phyloP scores from a whole-genome alignment of 2,329 filamentous ascomycete genomes.

The Fusarium chaquense region DNA sequence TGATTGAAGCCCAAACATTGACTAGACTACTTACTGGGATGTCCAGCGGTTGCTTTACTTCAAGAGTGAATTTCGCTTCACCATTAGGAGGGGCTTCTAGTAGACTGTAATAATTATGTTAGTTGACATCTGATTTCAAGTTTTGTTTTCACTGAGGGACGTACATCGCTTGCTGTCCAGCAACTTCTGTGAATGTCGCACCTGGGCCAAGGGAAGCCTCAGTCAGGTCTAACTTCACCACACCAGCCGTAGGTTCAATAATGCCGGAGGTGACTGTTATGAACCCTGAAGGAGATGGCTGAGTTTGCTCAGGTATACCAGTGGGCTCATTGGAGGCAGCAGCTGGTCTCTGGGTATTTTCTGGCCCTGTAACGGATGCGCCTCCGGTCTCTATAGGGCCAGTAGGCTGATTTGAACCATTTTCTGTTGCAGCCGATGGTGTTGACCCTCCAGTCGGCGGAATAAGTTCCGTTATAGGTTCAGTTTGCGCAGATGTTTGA shows the following conservation, averaged over 20 bases:
- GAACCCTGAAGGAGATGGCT: background rate
- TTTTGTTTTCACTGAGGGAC: background rate
- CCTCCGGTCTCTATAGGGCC: background rate
- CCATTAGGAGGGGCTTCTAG: background rate
- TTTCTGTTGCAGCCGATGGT: background rate
- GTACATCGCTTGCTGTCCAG: background rate
- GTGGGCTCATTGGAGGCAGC: background rate
- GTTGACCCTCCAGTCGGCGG: background rate
- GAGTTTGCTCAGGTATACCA: background rate
- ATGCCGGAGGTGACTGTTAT: no score
- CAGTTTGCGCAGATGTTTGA: background rate
- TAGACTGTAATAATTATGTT: background rate
- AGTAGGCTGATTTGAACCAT: rapidly evolving
- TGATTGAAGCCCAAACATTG: background rate
- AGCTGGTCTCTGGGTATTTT: no score
- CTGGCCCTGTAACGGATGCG: no score
- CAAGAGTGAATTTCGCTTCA: background rate
- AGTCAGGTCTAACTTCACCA: background rate
- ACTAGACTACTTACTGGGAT: background rate
- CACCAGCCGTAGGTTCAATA: background rate
- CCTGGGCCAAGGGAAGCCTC: background rate
- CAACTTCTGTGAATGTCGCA: background rate
- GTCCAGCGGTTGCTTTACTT: background rate
- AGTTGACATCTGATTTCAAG: background rate
- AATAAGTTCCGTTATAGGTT: rapidly evolving